Evolutionary conservation across 768 basidiomycete species (phyloP).

Genomic region (Psilocybe tampanensis): DNA sequence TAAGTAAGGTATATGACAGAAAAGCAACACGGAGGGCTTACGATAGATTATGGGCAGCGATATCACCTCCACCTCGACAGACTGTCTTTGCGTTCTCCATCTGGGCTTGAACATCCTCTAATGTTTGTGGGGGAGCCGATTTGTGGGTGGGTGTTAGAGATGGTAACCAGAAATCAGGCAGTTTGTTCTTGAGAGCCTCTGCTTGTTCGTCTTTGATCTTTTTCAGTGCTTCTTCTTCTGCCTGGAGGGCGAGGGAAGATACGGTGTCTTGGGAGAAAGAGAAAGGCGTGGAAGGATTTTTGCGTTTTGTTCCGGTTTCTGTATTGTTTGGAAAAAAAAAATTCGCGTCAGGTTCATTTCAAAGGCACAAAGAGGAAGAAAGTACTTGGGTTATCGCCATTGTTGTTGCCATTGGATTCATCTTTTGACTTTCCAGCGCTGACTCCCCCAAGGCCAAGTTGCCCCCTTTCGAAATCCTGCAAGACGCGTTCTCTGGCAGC

Average conservation of each 20-base stretch:
- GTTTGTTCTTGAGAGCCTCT: constrained; percentile 81
- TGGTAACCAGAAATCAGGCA: constrained; percentile 98
- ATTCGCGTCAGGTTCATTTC: neutral
- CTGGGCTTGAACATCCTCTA: constrained; percentile 59
- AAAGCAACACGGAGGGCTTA: constrained; percentile 39
- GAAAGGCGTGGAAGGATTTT: constrained; percentile 46
- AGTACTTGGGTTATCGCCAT: constrained; percentile 3
- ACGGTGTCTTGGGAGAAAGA: constrained; percentile 76
- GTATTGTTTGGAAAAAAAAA: too few relatives aligned
- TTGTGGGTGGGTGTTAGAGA: constrained; percentile 85
- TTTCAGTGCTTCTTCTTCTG: constrained; percentile 85
- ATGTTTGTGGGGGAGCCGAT: constrained; percentile 54
- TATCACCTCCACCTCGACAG: constrained; percentile 82
- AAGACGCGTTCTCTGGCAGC: constrained; percentile 89
- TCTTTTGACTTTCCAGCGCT: constrained; percentile 38
- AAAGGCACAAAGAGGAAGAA: neutral
- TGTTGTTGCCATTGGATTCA: constrained; percentile 19
- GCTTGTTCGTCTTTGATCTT: constrained; percentile 86
- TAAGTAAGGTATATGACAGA: constrained; percentile 5
- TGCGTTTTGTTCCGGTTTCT: constrained; percentile 72
- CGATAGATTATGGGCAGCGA: constrained; percentile 77
- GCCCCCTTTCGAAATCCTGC: constrained; percentile 86
- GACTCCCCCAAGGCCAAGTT: constrained; percentile 65
- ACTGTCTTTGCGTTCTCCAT: constrained; percentile 76
- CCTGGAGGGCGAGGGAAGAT: constrained; percentile 72